A percentile compares a stretch with the other conserved stretches of the same genome.
phyloP scores from a whole-genome alignment of 441 rosid genomes.

The Eruca vesicaria region DNA sequence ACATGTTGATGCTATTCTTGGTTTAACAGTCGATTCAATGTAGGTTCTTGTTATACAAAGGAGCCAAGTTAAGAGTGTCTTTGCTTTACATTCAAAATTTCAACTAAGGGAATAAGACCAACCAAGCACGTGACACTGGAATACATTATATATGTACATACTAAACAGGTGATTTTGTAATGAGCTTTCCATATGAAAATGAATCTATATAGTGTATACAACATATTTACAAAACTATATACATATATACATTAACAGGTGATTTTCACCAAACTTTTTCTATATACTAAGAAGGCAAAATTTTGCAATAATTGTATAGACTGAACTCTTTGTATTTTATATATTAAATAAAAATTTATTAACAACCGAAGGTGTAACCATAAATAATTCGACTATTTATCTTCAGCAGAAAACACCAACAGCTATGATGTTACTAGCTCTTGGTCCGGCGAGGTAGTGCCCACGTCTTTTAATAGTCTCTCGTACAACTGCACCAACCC shows the following conservation, averaged over 20 bases:
- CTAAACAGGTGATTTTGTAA: background rate
- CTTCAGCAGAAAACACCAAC: conserved; percentile 12
- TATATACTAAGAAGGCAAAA: background rate
- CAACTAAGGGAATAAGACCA: background rate
- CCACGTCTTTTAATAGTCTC: conserved; percentile 68
- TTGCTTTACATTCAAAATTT: no score
- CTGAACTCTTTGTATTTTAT: background rate
- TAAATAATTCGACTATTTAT: background rate
- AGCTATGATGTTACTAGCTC: conserved; percentile 26
- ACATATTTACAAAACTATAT: background rate
- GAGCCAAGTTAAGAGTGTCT: no score
- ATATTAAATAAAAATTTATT: background rate
- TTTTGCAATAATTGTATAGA: conserved; percentile 4
- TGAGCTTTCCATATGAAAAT: background rate
- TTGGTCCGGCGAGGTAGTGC: conserved; percentile 41
- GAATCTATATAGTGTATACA: background rate
- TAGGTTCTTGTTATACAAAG: background rate
- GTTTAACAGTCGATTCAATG: background rate
- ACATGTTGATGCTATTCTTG: no score
- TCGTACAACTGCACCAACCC: conserved; percentile 66
- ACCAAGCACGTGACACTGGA: background rate
- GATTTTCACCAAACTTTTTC: background rate
- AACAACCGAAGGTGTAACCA: conserved; percentile 12
- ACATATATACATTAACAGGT: background rate
- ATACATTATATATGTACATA: background rate